Evolutionary conservation across 768 basidiomycete species (phyloP), one percentile per base, ranked within the genome.

Genomic region (Auriscalpium vulgare): DNA sequence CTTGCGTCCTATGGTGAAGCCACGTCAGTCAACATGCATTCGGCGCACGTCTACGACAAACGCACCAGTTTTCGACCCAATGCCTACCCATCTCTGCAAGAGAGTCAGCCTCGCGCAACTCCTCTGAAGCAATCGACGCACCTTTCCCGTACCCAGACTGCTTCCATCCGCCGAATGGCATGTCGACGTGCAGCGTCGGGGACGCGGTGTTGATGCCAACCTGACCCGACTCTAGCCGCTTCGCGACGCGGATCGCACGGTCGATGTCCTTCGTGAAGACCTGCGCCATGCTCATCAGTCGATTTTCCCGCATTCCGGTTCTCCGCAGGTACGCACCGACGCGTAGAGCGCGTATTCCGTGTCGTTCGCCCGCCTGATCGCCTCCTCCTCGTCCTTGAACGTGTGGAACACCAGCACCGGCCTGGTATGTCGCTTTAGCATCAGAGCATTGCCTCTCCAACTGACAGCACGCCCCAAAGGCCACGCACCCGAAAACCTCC

Each of bases 111-210:
- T 13, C 47, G 3, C 11, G 11, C 6, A 13, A 16, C 23, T 13
- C 14, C 21, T n/a, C 47, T n/a, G 11, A 16, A 19, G 17, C 3
- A n/a, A 23, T 11, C 6, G 7, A 16, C 47, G 14, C 21, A 47
- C 47, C 47, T 47, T 29, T 47, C 14, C 47, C 47, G 47, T 47
- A 47, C 47, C 47, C 47, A 16, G 47, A 47, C 7, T 13, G 14
- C 75, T 91, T 94, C 78, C 77, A 92, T 9, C 91, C 91, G 58
- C 91, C 91, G 65, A 93, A 93, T 0, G 91, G 88, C 17, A 89
- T 75, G 29, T 76, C 74, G 3, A 75, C 60, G 62, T 85, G 23
- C 50, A 34, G 29, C 4, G 23, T 35, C 29, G 23, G 51, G 10
- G 34, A 37, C 7, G 47, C n/a, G 17, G 9, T 48, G 37, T 50